Conservation (phyloP, 129 eudicot species). For the Smallanthus sonchifolius region DNA sequence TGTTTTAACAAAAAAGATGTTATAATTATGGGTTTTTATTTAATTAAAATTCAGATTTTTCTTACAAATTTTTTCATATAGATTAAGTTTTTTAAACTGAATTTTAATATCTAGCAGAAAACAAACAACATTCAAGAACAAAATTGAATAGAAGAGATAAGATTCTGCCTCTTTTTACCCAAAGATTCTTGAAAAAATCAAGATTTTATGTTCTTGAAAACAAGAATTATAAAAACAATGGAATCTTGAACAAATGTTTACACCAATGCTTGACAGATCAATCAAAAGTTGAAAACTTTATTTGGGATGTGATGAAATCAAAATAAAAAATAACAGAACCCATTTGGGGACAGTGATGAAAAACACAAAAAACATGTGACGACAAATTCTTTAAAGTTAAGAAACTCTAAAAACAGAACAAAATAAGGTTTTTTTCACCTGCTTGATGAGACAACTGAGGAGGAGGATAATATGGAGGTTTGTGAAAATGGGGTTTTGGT, state of each 20-base stretch:
- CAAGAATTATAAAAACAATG: conserved; percentile 15
- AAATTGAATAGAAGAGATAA: conserved; percentile 15
- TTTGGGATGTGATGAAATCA: conserved; percentile 10
- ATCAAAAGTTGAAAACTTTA: conserved; percentile 14
- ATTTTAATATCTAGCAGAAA: not conserved
- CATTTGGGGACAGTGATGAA: conserved; percentile 13
- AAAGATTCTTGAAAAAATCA: conserved; percentile 30
- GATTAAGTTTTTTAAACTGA: not conserved
- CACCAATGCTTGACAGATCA: conserved; percentile 30
- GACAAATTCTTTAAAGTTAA: conserved; percentile 25
- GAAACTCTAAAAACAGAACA: not conserved
- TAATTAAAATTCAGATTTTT: not conserved
- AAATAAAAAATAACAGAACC: conserved; percentile 12
- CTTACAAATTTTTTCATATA: too few species aligned
- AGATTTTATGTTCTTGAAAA: conserved; percentile 28
- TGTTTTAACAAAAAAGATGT: conserved; percentile 25
- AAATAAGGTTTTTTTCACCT: conserved; percentile 27
- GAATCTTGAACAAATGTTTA: conserved; percentile 24
- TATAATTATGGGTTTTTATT: conserved; percentile 4
- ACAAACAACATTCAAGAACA: not conserved
- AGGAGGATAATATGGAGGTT: conserved; percentile 26
- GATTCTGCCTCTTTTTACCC: conserved; percentile 21
- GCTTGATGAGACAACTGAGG: conserved; percentile 20
- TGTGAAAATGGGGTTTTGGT: conserved; percentile 52
- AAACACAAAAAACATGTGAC: conserved; percentile 29